Base-by-base conservation (phyloP, 2,329 filamentous ascomycete genomes). In the Cladosporium oxysporum region DNA sequence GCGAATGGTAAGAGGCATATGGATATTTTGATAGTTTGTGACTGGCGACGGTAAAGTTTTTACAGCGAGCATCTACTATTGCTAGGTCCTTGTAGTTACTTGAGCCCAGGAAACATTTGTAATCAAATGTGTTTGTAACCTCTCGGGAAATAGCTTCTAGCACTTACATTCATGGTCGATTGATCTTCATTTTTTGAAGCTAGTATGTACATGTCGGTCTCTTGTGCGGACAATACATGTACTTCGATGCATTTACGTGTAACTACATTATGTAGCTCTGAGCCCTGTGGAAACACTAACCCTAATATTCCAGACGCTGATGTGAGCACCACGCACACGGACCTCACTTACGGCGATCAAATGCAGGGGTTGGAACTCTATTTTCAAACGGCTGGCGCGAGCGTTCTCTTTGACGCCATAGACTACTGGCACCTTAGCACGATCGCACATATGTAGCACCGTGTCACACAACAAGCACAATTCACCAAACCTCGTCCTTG, bases 341-440 rank as follows among this genome's bases (percentile, higher is more conserved):
- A 33, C 29, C 52, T 55, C 52, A 55, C 29, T 55, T 33, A 33
- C 29, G 52, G 7, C 31, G 33, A 58, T 58, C 52, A 5, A 21
- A 41, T 26, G 49, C 55, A 49, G 28, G 31, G 37, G 47, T 50
- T 21, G 35, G 62, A 55, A 66, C 37, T 29, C 58, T 53, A 62
- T 52, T 23, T 41, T 8, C 18, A 28, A 58, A 62, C 35, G 47
- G 33, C 28, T 62, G 50, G 64, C 49, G 50, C 61, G 58, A 66
- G 59, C 64, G 55, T 58, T 31, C 52, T 47, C 29, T 55, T 55
- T 55, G 52, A 55, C 52, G 52, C 58, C 37, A 53, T 62, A 52
- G 58, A 44, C 31, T 23, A 16, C 35, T 44, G 29, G 18, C 50
- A 28, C 28, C 53, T 33, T 53, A 50, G 26, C 64, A 35, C 37